Base-by-base conservation (phyloP, 768 basidiomycete species). In the Termitomyces sp. region DNA sequence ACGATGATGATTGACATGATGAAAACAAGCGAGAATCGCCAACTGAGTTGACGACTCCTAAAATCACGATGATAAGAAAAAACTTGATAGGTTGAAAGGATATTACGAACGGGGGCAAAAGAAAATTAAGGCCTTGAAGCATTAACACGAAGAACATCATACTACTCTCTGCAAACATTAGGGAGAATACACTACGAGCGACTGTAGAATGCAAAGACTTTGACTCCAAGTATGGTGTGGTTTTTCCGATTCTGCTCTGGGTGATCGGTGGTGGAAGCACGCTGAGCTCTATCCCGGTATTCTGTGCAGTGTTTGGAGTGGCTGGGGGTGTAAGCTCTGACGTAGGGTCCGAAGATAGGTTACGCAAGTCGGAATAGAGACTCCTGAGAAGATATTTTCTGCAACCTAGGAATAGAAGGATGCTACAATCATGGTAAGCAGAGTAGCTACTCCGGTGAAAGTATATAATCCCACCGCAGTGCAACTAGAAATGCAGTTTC, bases 91-190 rank as follows among this genome's bases (percentile, higher is more conserved):
- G 27, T 22, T 25, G 15, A 35, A 27, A 33, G 36, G 20, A 23
- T 38, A 42, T 39, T 11, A 31, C 22, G 54, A 45, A 90, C 88
- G 69, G 66, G 11, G 83, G 63, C 33, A 78, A 71, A 35, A 91
- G 73, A 1, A 84, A 40, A 38, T 76, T 72, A 44, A 83, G 50
- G 2, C 79, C 86, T 69, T 94, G 91, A n/a, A 81, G 77, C 68
- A 92, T 80, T 5, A 93, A 72, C 53, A 93, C 73, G 12, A 83
- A 58, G 62, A 92, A 92, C 56, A 93, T 70, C 61, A 82, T 79
- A 57, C 84, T 86, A 49, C 85, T 82, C 69, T 92, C 91, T 1
- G 86, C 79, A 66, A 92, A 89, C 61, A 84, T 86, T 31, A 83
- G 68, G 0, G 88, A 79, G 61, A 94, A 92, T 7, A 84, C 66